Conservation (phyloP, 176 grass and related monocot genomes). For the Oryza glumipatula region DNA sequence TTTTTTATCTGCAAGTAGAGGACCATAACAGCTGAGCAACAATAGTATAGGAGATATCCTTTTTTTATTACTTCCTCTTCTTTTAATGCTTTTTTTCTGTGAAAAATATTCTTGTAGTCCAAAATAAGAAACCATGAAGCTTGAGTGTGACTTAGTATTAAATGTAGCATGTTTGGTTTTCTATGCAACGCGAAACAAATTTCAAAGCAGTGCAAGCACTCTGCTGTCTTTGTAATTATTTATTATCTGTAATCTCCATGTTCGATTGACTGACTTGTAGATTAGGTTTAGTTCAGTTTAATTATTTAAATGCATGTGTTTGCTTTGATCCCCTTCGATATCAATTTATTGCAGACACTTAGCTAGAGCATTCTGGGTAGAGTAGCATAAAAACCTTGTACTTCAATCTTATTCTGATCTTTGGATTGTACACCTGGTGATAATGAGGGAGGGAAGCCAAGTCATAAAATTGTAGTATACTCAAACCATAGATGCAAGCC, state of each 20-base stretch:
- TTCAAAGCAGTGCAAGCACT: background rate
- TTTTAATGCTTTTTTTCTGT: background rate
- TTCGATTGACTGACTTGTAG: background rate
- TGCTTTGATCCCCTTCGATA: slow-evolving; percentile 9
- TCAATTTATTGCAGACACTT: background rate
- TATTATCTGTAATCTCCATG: background rate
- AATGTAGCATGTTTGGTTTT: background rate
- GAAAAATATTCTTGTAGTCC: background rate
- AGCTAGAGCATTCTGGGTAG: slow-evolving; percentile 9
- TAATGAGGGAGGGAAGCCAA: background rate
- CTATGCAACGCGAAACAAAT: background rate
- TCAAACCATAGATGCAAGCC: background rate
- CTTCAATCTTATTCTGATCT: background rate
- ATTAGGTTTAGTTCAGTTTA: slow-evolving; percentile 4
- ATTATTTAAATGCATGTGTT: slow-evolving; percentile 18
- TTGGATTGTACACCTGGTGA: background rate
- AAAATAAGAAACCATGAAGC: slow-evolving; percentile 7
- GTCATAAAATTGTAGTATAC: slow-evolving; percentile 11
- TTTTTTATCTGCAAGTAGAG: background rate
- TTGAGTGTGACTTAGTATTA: slow-evolving; percentile 18
- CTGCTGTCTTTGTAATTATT: background rate
- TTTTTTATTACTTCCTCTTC: background rate
- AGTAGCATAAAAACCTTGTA: slow-evolving; percentile 3
- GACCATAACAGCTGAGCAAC: background rate
- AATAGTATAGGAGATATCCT: background rate